Evolutionary conservation across 352 stramenopile genomes (phyloP).

Genomic region (Pythium guiyangense): DNA sequence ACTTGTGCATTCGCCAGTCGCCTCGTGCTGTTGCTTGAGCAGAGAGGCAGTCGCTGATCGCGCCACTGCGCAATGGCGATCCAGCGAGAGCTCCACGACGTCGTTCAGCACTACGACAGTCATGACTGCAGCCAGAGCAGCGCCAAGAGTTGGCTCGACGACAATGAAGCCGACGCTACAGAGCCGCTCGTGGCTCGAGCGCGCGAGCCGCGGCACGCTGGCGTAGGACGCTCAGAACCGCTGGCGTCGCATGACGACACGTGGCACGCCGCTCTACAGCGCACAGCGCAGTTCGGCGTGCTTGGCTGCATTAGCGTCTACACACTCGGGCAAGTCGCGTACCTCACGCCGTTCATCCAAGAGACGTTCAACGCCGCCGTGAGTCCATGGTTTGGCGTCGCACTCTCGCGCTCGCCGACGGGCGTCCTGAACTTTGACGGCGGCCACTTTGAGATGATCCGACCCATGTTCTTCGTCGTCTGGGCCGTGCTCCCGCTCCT

Average conservation of each 20-base stretch:
- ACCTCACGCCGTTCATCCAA: slow-evolving; percentile 34
- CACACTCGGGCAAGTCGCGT: slow-evolving; percentile 31
- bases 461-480: slow-evolving; percentile 48
- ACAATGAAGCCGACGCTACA: too few relatives aligned
- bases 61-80: too few relatives aligned
- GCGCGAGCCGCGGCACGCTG: too few relatives aligned
- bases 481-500: slow-evolving; percentile 42
- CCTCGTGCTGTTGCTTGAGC: too few relatives aligned
- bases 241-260: too few relatives aligned
- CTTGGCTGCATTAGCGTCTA: slow-evolving; percentile 37
- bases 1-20: not conserved
- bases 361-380: slow-evolving; percentile 20
- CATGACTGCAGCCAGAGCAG: too few relatives aligned
- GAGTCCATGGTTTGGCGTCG: slow-evolving; percentile 25
- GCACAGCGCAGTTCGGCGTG: slow-evolving; percentile 23
- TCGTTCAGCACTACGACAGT: too few relatives aligned
- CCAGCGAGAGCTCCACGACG: not conserved
- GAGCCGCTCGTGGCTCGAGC: too few relatives aligned
- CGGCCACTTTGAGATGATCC: slow-evolving; percentile 50
- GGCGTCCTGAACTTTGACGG: slow-evolving; percentile 19
- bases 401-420: slow-evolving; percentile 3
- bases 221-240: not conserved
- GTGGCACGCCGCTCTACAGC: too few relatives aligned
- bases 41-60: too few relatives aligned
- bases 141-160: too few relatives aligned